Percentiles rank a stretch among this genome's conserved stretches.
These are phyloP conservation scores for Taxawa tesnikishii DNA, from an alignment of 2,329 filamentous ascomycete genomes.

Conservation along the genomic window DNA sequence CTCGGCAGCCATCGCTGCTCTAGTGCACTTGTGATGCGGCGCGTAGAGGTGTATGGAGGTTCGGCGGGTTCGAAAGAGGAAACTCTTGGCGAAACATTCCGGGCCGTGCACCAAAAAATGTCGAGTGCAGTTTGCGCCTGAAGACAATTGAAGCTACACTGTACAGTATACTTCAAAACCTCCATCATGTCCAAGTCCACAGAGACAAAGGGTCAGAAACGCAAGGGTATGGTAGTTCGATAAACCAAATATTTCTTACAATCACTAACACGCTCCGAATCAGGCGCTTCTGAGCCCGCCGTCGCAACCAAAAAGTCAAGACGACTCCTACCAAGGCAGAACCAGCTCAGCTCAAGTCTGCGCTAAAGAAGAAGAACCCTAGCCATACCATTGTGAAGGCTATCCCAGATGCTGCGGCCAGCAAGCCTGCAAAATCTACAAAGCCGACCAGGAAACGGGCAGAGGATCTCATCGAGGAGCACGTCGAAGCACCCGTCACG, in stretches of 20 bases:
- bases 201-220: slow-evolving; percentile 20
- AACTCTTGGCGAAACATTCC: too few relatives aligned
- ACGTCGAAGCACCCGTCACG: slow-evolving; percentile 6
- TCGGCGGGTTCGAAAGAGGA: too few relatives aligned
- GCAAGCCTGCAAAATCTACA: slow-evolving; percentile 1
- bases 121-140: too few relatives aligned
- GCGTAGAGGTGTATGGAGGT: too few relatives aligned
- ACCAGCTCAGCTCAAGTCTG: slow-evolving; percentile 17
- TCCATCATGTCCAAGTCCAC: slow-evolving; percentile 15
- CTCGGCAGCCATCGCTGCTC: slow-evolving; percentile 30
- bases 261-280: background rate
- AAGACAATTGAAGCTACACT: too few relatives aligned
- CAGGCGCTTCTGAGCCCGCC: slow-evolving; percentile 14
- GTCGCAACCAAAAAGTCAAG: slow-evolving; percentile 21
- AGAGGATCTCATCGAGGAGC: slow-evolving; percentile 4
- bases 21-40: too few relatives aligned
- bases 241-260: background rate
- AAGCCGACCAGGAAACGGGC: slow-evolving; percentile 7
- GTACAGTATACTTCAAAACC: too few relatives aligned
- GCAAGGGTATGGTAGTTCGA: slow-evolving; percentile 16
- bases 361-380: slow-evolving; percentile 16
- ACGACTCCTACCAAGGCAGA: slow-evolving; percentile 15
- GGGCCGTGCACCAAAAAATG: too few relatives aligned
- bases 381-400: slow-evolving; percentile 5
- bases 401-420: slow-evolving; percentile 1